Conservation (phyloP, 2,329 filamentous ascomycete genomes). For the Claviceps maximensis region DNA sequence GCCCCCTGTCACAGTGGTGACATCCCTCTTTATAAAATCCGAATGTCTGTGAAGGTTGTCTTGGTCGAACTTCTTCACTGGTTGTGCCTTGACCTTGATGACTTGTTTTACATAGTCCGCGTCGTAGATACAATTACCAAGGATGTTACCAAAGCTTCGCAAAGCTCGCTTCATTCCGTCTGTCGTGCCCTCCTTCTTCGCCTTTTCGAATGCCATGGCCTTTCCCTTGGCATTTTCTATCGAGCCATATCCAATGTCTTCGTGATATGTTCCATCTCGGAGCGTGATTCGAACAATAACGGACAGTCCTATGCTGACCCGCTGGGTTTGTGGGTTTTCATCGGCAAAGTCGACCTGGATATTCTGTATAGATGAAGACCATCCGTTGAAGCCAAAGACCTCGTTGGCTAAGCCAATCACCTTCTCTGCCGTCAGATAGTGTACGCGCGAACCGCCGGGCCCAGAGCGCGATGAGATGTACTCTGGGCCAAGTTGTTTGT, state of each 20-base stretch:
- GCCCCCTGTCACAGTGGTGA: slow-evolving; percentile 14
- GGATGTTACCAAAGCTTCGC: slow-evolving; percentile 84
- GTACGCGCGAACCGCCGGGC: slow-evolving; percentile 71
- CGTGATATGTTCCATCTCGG: slow-evolving; percentile 88
- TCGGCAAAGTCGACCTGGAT: slow-evolving; percentile 94
- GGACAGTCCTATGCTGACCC: slow-evolving; percentile 73
- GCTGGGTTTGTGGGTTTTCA: slow-evolving; percentile 64
- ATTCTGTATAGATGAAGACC: slow-evolving; percentile 91
- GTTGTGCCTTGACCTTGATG: slow-evolving; percentile 72
- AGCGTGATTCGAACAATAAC: slow-evolving; percentile 85
- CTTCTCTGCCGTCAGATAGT: slow-evolving; percentile 94
- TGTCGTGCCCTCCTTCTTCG: slow-evolving; percentile 95
- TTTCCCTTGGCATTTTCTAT: slow-evolving; percentile 96
- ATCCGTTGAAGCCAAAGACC: slow-evolving; percentile 93
- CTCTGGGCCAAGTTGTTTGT: slow-evolving; percentile 90
- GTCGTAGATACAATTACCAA: slow-evolving; percentile 98
- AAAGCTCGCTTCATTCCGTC: slow-evolving; percentile 84
- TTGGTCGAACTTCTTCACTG: slow-evolving; percentile 60
- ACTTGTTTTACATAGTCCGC: slow-evolving; percentile 85
- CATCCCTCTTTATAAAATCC: slow-evolving; percentile 55
- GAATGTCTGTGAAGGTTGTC: slow-evolving; percentile 70
- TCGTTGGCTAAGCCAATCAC: slow-evolving; percentile 91
- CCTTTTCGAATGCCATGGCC: slow-evolving; percentile 92
- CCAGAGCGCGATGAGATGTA: slow-evolving; percentile 83
- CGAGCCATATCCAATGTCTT: slow-evolving; percentile 93